These are phyloP conservation scores for Mortierella sp. DNA, from an alignment of 371 early-diverging fungal species.

Conservation along the genomic window DNA sequence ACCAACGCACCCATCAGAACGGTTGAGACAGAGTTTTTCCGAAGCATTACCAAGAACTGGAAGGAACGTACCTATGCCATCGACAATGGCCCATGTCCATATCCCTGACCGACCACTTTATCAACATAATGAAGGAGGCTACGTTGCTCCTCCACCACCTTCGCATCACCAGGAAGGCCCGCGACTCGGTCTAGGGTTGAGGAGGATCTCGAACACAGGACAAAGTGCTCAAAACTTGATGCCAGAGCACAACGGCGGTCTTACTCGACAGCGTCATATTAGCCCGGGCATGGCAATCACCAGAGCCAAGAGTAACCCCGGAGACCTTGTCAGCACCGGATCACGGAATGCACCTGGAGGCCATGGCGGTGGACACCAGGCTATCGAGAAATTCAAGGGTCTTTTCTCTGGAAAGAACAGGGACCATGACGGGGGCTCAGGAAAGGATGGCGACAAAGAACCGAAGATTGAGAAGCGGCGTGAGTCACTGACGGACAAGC, in stretches of 20 bases:
- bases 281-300: conserved; percentile 38
- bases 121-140: background rate
- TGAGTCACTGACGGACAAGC: conserved; percentile 46
- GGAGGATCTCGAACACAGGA: conserved; percentile 20
- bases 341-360: conserved; percentile 20
- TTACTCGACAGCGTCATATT: conserved; percentile 10
- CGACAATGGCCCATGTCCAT: conserved; percentile 22
- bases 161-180: background rate
- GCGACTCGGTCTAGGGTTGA: conserved; percentile 10
- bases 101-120: conserved; percentile 17
- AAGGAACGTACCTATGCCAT: background rate
- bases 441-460: conserved; percentile 19
- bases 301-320: conserved; percentile 54
- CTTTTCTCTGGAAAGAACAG: conserved; percentile 37
- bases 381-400: conserved; percentile 50
- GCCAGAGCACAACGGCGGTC: conserved; percentile 2
- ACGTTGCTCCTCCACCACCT: background rate
- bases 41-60: conserved; percentile 8
- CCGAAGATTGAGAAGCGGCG: conserved; percentile 29
- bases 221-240: background rate
- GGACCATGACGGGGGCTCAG: conserved; percentile 25
- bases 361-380: conserved; percentile 17
- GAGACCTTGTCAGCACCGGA: conserved; percentile 28
- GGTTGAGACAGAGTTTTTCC: conserved; percentile 8
- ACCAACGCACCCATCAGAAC: conserved; percentile 6